Evolutionary conservation across 768 basidiomycete species (phyloP).

Genomic region (Erythrobasidium yunnanense): DNA sequence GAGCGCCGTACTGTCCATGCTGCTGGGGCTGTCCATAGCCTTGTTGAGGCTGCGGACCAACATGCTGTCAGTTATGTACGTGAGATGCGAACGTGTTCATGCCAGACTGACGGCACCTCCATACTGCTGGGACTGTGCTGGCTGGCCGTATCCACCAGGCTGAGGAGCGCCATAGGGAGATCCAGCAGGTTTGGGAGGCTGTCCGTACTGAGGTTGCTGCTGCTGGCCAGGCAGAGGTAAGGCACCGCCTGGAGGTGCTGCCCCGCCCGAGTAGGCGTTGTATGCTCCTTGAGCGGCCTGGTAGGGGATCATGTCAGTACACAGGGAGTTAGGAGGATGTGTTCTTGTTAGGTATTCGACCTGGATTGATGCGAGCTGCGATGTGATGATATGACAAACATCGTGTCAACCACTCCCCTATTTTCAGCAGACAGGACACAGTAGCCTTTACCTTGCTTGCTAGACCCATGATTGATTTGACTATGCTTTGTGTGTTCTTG

Average conservation of each 20-base stretch:
- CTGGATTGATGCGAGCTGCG: conserved; percentile 11
- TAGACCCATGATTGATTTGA: conserved; percentile 9
- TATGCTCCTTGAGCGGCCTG: neutral
- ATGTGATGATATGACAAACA: neutral
- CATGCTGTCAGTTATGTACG: too few relatives aligned
- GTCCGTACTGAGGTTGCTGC: neutral
- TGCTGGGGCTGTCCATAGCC: neutral
- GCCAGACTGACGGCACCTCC: neutral
- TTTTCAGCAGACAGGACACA: neutral
- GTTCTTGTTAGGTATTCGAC: too few relatives aligned
- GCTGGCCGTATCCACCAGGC: neutral
- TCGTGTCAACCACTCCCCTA: neutral
- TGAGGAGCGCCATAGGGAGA: neutral
- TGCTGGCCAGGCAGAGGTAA: conserved; percentile 1
- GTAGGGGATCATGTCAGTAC: neutral
- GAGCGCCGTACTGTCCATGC: neutral
- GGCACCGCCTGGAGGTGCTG: neutral
- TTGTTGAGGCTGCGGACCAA: neutral
- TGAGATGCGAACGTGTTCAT: neutral
- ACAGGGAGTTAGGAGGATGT: too few relatives aligned
- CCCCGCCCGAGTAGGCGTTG: neutral
- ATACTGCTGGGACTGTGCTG: neutral
- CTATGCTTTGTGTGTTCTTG: too few relatives aligned
- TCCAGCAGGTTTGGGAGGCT: neutral
- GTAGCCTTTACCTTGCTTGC: conserved; percentile 14